Evolutionary conservation across 2,329 filamentous ascomycete genomes (phyloP).

Genomic region (Harringtonia lauricola): DNA sequence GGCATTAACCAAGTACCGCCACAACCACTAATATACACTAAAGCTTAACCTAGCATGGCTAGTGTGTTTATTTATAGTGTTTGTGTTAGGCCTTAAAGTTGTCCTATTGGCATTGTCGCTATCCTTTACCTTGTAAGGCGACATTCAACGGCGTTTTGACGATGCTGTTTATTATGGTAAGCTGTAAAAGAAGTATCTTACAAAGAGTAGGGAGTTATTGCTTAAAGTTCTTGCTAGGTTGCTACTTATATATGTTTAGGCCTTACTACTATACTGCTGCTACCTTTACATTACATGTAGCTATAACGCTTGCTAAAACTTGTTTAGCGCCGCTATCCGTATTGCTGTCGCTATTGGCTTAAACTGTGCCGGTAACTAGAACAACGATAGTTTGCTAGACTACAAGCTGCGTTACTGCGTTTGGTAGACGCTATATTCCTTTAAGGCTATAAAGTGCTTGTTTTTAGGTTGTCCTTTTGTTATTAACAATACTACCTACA

Average conservation of each 20-base stretch:
- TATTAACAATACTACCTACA: conserved; percentile 17
- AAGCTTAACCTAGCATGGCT: conserved; percentile 1
- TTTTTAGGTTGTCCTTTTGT: conserved; percentile 17
- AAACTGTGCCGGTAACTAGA: neutral
- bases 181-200: neutral
- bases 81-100: neutral
- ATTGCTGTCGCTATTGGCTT: conserved; percentile 1
- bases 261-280: conserved; percentile 3
- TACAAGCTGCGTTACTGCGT: conserved; percentile 15
- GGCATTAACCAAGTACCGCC: neutral
- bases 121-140: neutral
- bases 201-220: neutral
- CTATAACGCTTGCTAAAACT: conserved; percentile 1
- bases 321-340: neutral
- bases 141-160: no score
- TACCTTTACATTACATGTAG: conserved; percentile 1
- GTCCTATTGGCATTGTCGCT: neutral
- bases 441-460: conserved; percentile 17
- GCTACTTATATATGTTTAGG: conserved; percentile 1
- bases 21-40: no score
- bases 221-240: conserved; percentile 2
- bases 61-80: conserved; percentile 2
- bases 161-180: neutral
- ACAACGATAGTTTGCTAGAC: conserved; percentile 16
- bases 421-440: conserved; percentile 19